Percentiles rank a stretch among this genome's conserved stretches.
Evolutionary conservation across 2,329 filamentous ascomycete species (phyloP).

Genomic region (Hypoxylon sp.): DNA sequence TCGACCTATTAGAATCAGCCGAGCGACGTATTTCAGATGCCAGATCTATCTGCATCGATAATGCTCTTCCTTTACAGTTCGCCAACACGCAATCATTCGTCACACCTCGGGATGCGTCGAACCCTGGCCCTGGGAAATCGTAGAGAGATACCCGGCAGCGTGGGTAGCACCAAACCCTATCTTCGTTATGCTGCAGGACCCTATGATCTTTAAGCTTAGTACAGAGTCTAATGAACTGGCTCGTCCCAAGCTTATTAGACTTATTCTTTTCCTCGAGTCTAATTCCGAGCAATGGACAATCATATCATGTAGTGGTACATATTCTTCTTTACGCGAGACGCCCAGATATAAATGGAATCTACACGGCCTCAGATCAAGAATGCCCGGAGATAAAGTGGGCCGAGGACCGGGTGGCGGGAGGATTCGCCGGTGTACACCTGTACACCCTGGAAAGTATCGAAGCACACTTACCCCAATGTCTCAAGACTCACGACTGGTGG

Average conservation of each 20-base stretch:
- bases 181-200: conserved; percentile 23
- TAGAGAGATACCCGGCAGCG: conserved; percentile 22
- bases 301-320: conserved; percentile 15
- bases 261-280: background rate
- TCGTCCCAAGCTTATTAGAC: background rate
- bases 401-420: conserved; percentile 13
- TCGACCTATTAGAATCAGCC: conserved; percentile 10
- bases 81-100: conserved; percentile 25
- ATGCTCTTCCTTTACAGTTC: conserved; percentile 16
- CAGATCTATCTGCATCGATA: conserved; percentile 9
- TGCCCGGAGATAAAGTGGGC: conserved; percentile 30
- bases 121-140: background rate
- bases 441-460: conserved; percentile 2
- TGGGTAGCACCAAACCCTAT: conserved; percentile 37
- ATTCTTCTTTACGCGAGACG: conserved; percentile 1
- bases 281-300: too few relatives aligned
- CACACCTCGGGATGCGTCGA: conserved; percentile 14
- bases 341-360: conserved; percentile 9
- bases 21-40: conserved; percentile 15
- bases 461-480: conserved; percentile 19
- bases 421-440: conserved; percentile 16
- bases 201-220: conserved; percentile 3
- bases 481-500: conserved; percentile 9
- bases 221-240: background rate
- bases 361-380: conserved; percentile 18